phyloP scores from a whole-genome alignment of 148 eudicot genomes.

The Cornus controversa region DNA sequence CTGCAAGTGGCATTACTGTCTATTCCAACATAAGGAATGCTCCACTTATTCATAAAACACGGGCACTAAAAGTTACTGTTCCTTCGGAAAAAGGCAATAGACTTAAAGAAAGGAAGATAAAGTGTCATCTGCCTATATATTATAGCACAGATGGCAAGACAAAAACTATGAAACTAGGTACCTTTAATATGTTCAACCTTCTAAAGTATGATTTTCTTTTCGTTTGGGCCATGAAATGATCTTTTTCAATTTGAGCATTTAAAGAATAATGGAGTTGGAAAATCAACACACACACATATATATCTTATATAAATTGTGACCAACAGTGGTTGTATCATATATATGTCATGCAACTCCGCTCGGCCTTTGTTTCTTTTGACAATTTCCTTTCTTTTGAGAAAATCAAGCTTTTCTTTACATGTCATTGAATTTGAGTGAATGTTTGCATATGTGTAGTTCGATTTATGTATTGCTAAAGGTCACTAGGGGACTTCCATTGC shows the following conservation, averaged over 20 bases:
- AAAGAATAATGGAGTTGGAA: background rate
- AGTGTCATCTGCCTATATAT: background rate
- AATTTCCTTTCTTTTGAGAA: no score
- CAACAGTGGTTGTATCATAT: background rate
- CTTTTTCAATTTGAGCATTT: background rate
- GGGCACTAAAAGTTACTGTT: background rate
- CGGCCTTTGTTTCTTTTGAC: background rate
- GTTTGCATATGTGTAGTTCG: no score
- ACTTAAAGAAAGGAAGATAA: background rate
- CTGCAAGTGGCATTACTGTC: background rate
- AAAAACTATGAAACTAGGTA: background rate
- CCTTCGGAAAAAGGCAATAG: background rate
- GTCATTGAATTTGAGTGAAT: no score
- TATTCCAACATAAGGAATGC: background rate
- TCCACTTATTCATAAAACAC: background rate
- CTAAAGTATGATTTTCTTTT: constrained; percentile 1
- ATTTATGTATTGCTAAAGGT: no score
- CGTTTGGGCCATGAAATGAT: constrained; percentile 1
- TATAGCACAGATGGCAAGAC: background rate
- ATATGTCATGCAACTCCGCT: background rate
- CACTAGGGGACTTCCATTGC: no score
- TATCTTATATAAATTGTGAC: no score
- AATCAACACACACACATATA: background rate
- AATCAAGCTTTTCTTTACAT: no score
- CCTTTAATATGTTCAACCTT: background rate